Evolutionary conservation across 75 land plant species (phyloP).

Genomic region (Pinus tabuliformis): DNA sequence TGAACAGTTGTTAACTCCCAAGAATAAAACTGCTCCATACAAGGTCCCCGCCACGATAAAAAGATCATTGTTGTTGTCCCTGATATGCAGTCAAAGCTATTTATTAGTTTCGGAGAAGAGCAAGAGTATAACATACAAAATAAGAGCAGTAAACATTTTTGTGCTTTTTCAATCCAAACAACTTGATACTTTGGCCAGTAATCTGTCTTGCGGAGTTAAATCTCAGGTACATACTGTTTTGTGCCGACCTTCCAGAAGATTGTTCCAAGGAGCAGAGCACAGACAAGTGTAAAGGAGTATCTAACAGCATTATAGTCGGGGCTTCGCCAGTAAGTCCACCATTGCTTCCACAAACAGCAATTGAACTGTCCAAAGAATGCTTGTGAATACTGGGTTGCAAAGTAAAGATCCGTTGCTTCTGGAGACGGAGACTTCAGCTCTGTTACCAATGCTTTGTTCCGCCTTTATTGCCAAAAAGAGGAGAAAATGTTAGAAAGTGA

Average conservation of each 20-base stretch:
- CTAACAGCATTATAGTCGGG: slow-evolving; percentile 40
- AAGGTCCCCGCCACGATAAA: slow-evolving; percentile 63
- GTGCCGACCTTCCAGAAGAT: slow-evolving; percentile 28
- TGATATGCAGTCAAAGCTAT: slow-evolving; percentile 3
- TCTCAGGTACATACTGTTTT: slow-evolving; percentile 18
- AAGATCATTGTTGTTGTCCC: slow-evolving; percentile 30
- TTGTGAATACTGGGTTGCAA: slow-evolving; percentile 30
- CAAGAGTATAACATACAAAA: neutral
- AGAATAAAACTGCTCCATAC: slow-evolving; percentile 73
- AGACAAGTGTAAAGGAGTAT: slow-evolving; percentile 22
- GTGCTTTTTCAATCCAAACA: neutral
- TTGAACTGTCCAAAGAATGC: slow-evolving; percentile 15
- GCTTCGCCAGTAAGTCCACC: slow-evolving; percentile 41
- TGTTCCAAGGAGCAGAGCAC: slow-evolving; percentile 36
- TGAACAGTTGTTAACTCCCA: slow-evolving; percentile 76
- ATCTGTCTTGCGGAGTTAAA: neutral
- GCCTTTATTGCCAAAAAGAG: slow-evolving; percentile 12
- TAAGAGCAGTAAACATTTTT: neutral
- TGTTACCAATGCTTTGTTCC: slow-evolving; percentile 12
- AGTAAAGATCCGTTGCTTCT: slow-evolving; percentile 26
- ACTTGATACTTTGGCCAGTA: neutral
- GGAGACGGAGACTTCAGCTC: slow-evolving; percentile 4
- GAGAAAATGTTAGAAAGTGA: neutral
- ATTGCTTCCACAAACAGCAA: slow-evolving; percentile 51
- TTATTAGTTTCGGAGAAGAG: neutral